phyloP scores from a whole-genome alignment of 805 yeast genomes.

The Brettanomyces anomalus region DNA sequence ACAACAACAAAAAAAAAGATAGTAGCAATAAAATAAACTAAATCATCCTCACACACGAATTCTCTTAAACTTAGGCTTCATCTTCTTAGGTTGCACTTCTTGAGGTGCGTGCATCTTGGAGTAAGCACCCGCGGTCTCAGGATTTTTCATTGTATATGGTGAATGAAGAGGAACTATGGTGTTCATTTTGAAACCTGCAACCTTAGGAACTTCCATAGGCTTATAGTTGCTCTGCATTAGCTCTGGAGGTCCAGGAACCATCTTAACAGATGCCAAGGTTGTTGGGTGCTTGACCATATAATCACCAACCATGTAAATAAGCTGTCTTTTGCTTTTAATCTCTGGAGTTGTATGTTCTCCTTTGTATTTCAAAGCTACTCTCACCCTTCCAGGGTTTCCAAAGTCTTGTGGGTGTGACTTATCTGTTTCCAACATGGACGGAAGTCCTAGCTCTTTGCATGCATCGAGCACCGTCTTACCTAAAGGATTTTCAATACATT shows the following conservation, averaged over 20 bases:
- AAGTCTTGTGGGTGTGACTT: conserved; percentile 94
- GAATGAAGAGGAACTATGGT: conserved; percentile 84
- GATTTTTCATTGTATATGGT: conserved; percentile 71
- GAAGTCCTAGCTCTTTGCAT: conserved; percentile 22
- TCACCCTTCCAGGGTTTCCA: conserved; percentile 95
- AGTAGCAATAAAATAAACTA: too few species aligned
- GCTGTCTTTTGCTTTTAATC: conserved; percentile 52
- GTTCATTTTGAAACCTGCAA: conserved; percentile 83
- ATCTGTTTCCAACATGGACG: conserved; percentile 57
- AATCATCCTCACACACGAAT: conserved; percentile 40
- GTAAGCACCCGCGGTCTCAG: conserved; percentile 65
- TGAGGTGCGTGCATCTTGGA: conserved; percentile 40
- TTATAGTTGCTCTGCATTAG: conserved; percentile 38
- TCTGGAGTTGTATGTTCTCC: conserved; percentile 30
- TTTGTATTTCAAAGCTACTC: conserved; percentile 52
- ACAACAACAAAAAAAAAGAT: too few species aligned
- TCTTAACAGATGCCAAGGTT: conserved; percentile 50
- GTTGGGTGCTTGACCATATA: conserved; percentile 65
- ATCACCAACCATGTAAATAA: conserved; percentile 51
- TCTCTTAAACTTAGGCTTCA: conserved; percentile 50
- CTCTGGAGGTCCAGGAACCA: conserved; percentile 60
- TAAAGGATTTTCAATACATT: conserved; percentile 79
- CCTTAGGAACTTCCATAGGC: conserved; percentile 59
- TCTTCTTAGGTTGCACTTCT: conserved; percentile 9
- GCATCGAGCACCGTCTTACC: conserved; percentile 82